Percentiles rank a stretch among this genome's conserved stretches.
Conservation (phyloP, 495 filamentous ascomycete species). For the Lophiotrema nucula region DNA sequence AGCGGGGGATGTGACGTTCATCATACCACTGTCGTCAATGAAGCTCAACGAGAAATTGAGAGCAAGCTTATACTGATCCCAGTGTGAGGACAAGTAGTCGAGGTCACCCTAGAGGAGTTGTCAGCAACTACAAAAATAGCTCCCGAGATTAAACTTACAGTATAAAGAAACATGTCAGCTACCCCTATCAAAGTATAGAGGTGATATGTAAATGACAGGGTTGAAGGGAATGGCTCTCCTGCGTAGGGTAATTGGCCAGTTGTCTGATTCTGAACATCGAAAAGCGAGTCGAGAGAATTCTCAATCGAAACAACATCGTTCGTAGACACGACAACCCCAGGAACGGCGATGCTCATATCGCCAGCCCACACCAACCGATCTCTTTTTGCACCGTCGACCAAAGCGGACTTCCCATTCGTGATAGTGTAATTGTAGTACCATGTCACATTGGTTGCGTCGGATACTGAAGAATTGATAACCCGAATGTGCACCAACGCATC, state of each 20-base stretch:
- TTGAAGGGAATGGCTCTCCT: constrained; percentile 23
- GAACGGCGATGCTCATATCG: constrained; percentile 47
- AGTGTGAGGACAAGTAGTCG: constrained; percentile 29
- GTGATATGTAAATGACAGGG: constrained; percentile 40
- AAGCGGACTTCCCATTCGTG: constrained; percentile 46
- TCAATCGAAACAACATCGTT: constrained; percentile 47
- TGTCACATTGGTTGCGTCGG: constrained; percentile 33
- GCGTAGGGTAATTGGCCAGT: constrained; percentile 39
- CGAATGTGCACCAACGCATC: constrained; percentile 45
- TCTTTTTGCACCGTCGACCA: constrained; percentile 30
- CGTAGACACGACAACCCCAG: constrained; percentile 48
- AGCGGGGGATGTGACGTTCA: constrained; percentile 32
- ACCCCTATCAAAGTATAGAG: constrained; percentile 41
- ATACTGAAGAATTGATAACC: constrained; percentile 10
- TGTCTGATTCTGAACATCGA: constrained; percentile 43
- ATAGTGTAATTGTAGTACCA: constrained; percentile 45
- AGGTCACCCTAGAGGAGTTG: constrained; percentile 14
- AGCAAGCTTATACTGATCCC: constrained; percentile 32
- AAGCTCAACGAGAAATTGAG: constrained; percentile 34
- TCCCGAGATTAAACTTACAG: constrained; percentile 15
- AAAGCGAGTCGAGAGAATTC: constrained; percentile 50
- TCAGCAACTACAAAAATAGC: not conserved
- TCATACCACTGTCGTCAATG: constrained; percentile 41
- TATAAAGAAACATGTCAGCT: constrained; percentile 39
- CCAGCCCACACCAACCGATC: constrained; percentile 25